Evolutionary conservation across 768 basidiomycete genomes (phyloP), one percentile per base, ranked within the genome.

Genomic region (Hypsizygus marmoreus): DNA sequence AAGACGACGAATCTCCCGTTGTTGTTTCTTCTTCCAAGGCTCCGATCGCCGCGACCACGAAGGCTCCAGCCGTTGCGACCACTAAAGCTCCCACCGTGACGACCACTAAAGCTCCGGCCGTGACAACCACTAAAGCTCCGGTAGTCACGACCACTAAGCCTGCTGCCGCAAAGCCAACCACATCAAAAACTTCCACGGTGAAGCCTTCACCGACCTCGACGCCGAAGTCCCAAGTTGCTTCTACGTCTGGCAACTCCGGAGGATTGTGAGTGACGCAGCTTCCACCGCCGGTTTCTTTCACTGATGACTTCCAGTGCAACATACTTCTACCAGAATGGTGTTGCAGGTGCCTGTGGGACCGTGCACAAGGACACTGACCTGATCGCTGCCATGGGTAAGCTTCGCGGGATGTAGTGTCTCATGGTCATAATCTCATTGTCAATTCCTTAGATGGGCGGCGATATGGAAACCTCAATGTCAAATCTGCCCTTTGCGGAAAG

Each of bases 311-410:
- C 35, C 23, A 83, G 82, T 49, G 84, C 78, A 28, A 86, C 84
- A 2, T 86, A 65, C 64, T 91, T 76, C 73, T 78, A 72, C 67
- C 89, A 91, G 73, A 68, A 79, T 36, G 87, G 86, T 36, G 72
- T 73, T 29, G 72, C 88, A 6, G 94, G 94, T 43, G 88, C 90
- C 5, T 97, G 95, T 64, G 95, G 94, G 20, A 57, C 43, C 10
- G 65, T 71, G 17, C 68, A 76, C 74, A 46, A 58, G 2, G 94
- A 95, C 66, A 55, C 11, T 20, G 83, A 71, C 54, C 40, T 71
- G 28, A 75, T 90, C 55, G 81, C 74, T 56, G 88, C 87, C 28
- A 76, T 90, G 19, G 77, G 85, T 80, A 54, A 55, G 77, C 65
- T 22, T 33, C 43, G n/a, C 23, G 36, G n/a, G 3, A 14, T 28